Base-by-base conservation (phyloP, 352 stramenopile species). In the Globisporangium cylindrosporum region DNA sequence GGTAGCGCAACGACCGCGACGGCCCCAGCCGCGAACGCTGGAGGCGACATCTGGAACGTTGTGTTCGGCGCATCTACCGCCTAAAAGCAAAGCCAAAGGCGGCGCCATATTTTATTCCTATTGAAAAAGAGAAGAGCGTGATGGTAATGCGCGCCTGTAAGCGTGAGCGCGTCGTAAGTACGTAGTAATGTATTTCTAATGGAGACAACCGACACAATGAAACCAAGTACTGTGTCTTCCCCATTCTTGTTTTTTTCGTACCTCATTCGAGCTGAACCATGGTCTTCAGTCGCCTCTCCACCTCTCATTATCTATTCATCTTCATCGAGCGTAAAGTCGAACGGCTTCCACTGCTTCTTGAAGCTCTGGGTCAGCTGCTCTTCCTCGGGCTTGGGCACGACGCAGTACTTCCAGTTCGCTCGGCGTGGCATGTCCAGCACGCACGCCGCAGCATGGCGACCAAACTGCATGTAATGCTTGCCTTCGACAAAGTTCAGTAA, bases 391-490 rank as follows among this genome's bases (percentile, higher is more conserved):
- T 93, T 93, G 24, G 85, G 72, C 25, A 94, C 77, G 4, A 94
- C 87, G 53, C 87, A 94, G 64, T 84, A 90, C 76, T 93, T 93
- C 87, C 87, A 94, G 68, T 94, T 92, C 32, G 82, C 75, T 3
- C 84, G 80, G 2, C 82, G 80, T 3, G 87, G 87, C 68, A 88
- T 75, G 15, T 82, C 83, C 48, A 94, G 59, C 60, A 92, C 69
- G 43, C 75, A 88, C 34, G 85, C 76, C 0, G 79, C 78, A 3
- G 81, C 81, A 59, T 92, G 83, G 4, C 87, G 87, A 14, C 85
- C 87, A 74, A 94, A 94, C 67, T 93, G 84, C 69, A 94, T 87
- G 76, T 92, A 91, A 59, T 94, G 85, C 65, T 93, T 92, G 53
- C 75, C 84, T 29, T 90, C 75, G 18, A 93, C 85, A 27, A 80